A percentile compares a stretch with the other conserved stretches of the same genome.
phyloP scores from a whole-genome alignment of 352 stramenopile species.

The Phytophthora fragariaefolia region DNA sequence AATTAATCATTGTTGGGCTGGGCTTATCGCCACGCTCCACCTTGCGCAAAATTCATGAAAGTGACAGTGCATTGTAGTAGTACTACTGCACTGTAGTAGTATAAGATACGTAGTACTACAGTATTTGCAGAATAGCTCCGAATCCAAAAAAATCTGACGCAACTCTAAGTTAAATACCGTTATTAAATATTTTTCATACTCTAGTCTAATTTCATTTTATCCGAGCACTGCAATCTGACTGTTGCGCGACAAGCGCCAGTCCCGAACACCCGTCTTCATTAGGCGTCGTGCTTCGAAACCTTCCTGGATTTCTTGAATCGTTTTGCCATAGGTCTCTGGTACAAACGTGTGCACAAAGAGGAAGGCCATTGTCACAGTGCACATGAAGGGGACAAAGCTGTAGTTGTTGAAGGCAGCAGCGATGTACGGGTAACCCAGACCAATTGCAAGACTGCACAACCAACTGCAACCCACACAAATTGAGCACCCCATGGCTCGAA shows the following conservation, averaged over 20 bases:
- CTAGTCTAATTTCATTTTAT: conserved; percentile 25
- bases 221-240: conserved; percentile 35
- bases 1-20: no score
- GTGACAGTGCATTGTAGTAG: no score
- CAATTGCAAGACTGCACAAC: conserved; percentile 55
- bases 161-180: neutral
- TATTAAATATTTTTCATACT: conserved; percentile 7
- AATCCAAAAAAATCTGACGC: no score
- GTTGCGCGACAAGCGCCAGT: conserved; percentile 25
- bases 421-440: conserved; percentile 65
- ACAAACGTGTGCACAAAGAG: conserved; percentile 51
- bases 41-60: no score
- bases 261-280: conserved; percentile 10
- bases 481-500: conserved; percentile 55
- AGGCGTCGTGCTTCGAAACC: conserved; percentile 36
- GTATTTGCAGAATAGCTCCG: no score
- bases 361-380: conserved; percentile 46
- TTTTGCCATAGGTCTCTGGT: conserved; percentile 72
- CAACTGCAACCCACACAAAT: conserved; percentile 62
- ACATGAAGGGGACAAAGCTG: conserved; percentile 65
- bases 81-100: no score
- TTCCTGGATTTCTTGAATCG: conserved; percentile 66
- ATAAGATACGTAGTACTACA: no score
- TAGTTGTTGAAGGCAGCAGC: conserved; percentile 47
- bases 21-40: no score